A percentile compares a stretch with the other conserved stretches of the same genome.
Evolutionary conservation across 352 stramenopile genomes (phyloP).

Genomic region (Peronospora destructor): DNA sequence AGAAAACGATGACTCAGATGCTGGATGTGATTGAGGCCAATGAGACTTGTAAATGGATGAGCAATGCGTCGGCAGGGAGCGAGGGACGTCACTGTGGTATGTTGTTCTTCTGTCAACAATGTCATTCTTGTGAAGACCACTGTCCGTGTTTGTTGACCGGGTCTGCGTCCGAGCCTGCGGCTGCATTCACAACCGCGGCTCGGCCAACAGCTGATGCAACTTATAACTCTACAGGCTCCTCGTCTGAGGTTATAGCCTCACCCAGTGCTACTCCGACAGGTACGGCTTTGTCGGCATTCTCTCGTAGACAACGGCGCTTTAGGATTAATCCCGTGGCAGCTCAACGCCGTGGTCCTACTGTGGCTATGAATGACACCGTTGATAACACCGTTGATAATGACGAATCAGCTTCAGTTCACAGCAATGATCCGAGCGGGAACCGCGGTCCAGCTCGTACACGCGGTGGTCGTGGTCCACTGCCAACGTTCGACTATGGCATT

Average conservation of each 20-base stretch:
- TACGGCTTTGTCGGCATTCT: background rate
- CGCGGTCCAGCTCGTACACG: background rate
- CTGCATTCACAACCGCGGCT: background rate
- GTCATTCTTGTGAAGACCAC: slow-evolving; percentile 35
- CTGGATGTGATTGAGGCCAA: slow-evolving; percentile 50
- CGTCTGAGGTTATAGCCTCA: slow-evolving; percentile 10
- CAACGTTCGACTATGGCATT: slow-evolving; percentile 35
- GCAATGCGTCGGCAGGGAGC: slow-evolving; percentile 15
- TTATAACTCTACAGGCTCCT: slow-evolving; percentile 1
- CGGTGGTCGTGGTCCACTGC: slow-evolving; percentile 21
- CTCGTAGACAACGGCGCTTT: slow-evolving; percentile 27
- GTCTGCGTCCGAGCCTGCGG: slow-evolving; percentile 1
- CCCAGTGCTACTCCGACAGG: slow-evolving; percentile 7
- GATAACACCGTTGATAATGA: slow-evolving; percentile 4
- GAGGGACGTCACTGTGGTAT: slow-evolving; percentile 30
- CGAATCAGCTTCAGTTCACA: background rate
- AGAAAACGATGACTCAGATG: slow-evolving; percentile 53
- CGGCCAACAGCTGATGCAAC: background rate
- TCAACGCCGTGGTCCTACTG: slow-evolving; percentile 18
- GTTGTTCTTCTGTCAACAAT: slow-evolving; percentile 33
- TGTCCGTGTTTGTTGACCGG: slow-evolving; percentile 29
- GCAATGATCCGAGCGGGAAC: background rate
- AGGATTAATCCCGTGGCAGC: slow-evolving; percentile 24
- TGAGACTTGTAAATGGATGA: slow-evolving; percentile 55
- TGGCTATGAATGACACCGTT: slow-evolving; percentile 2